Conservation (phyloP, 1,284 basidiomycete genomes). For the Puccinia hordei region DNA sequence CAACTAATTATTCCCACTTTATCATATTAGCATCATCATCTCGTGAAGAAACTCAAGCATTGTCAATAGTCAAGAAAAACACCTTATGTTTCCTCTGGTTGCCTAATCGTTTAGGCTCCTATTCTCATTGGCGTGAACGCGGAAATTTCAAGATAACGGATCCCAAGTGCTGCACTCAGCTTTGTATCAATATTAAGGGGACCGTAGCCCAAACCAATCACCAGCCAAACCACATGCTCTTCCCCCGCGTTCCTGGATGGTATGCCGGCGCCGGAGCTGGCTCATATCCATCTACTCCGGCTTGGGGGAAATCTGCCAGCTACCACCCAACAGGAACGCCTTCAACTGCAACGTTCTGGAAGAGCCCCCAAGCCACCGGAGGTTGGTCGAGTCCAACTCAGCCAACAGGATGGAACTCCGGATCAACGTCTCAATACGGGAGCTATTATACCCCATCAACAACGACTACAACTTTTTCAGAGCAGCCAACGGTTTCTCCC, state of each 20-base stretch:
- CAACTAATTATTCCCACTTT: neutral
- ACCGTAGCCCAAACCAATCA: neutral
- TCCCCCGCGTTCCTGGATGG: conserved; percentile 2
- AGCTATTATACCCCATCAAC: neutral
- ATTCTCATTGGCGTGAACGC: neutral
- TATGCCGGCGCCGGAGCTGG: neutral
- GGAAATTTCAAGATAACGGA: neutral
- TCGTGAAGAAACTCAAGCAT: too few species aligned
- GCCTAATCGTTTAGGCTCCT: neutral
- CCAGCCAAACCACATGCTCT: neutral
- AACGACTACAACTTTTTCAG: neutral
- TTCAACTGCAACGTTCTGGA: neutral
- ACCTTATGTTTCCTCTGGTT: neutral
- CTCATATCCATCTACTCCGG: neutral
- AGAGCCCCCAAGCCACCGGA: neutral
- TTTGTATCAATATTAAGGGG: neutral
- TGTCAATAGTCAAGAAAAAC: neutral
- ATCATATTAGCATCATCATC: too few species aligned
- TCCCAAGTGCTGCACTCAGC: neutral
- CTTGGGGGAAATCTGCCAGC: neutral
- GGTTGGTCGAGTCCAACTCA: neutral
- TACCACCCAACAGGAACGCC: neutral
- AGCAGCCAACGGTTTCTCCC: neutral
- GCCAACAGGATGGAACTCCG: neutral
- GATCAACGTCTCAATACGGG: neutral